Conservation (phyloP, 2,329 filamentous ascomycete species). For the Neurospora sp. region DNA sequence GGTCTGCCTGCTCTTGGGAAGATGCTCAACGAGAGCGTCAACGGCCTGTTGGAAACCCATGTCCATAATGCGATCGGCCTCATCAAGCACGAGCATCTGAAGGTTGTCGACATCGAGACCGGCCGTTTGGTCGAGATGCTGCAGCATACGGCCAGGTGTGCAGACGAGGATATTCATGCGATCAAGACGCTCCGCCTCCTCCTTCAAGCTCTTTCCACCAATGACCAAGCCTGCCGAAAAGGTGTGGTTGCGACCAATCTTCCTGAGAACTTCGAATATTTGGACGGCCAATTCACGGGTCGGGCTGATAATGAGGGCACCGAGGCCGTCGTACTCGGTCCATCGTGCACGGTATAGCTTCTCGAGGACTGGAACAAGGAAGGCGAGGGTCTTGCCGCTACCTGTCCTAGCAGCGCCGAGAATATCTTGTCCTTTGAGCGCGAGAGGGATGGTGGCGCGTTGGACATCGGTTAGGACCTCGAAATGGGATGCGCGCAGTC, state of each 20-base stretch:
- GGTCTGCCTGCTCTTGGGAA: slow-evolving; percentile 79
- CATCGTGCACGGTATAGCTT: slow-evolving; percentile 83
- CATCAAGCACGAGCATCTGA: slow-evolving; percentile 87
- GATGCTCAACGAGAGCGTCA: slow-evolving; percentile 85
- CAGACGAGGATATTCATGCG: slow-evolving; percentile 97
- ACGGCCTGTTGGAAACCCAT: slow-evolving; percentile 91
- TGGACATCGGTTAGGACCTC: slow-evolving; percentile 88
- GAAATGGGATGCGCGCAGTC: slow-evolving; percentile 80
- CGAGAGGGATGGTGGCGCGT: slow-evolving; percentile 75
- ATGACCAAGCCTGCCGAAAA: slow-evolving; percentile 93
- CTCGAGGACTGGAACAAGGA: slow-evolving; percentile 84
- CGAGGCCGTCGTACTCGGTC: slow-evolving; percentile 83
- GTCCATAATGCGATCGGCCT: slow-evolving; percentile 93
- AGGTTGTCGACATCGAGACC: slow-evolving; percentile 83
- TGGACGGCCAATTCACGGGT: slow-evolving; percentile 93
- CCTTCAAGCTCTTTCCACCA: slow-evolving; percentile 80
- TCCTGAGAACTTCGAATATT: slow-evolving; percentile 88
- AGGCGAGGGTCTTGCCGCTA: slow-evolving; percentile 90
- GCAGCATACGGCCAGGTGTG: slow-evolving; percentile 87
- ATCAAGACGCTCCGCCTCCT: slow-evolving; percentile 72
- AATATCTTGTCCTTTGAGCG: slow-evolving; percentile 77
- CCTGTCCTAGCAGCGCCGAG: slow-evolving; percentile 93
- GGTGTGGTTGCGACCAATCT: slow-evolving; percentile 77
- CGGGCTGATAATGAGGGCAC: slow-evolving; percentile 85
- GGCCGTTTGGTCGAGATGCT: slow-evolving; percentile 90